Conservation (phyloP, 2,329 filamentous ascomycete species). For the Gaeumannomyces sp. region DNA sequence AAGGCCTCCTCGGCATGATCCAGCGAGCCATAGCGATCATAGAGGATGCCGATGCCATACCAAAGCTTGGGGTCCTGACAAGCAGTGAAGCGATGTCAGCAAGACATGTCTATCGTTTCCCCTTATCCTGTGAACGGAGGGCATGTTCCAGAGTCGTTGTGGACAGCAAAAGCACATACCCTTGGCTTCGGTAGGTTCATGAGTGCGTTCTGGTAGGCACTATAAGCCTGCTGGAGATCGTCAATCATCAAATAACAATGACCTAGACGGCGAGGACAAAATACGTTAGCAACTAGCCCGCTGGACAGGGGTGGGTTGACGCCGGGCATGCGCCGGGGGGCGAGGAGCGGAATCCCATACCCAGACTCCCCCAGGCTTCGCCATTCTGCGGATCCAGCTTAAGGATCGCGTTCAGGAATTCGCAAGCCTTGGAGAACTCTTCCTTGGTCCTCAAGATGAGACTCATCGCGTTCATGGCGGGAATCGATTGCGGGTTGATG, state of each 20-base stretch:
- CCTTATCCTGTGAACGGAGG: not conserved
- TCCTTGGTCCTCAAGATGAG: conserved; percentile 87
- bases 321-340: not conserved
- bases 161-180: conserved; percentile 42
- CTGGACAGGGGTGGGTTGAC: not conserved
- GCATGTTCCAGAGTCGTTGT: not conserved
- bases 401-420: conserved; percentile 84
- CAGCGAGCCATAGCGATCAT: conserved; percentile 91
- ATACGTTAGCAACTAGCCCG: conserved; percentile 20
- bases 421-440: conserved; percentile 87
- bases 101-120: not conserved
- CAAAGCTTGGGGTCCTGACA: conserved; percentile 86
- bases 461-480: conserved; percentile 91
- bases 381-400: conserved; percentile 86
- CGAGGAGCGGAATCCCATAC: conserved; percentile 36
- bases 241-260: conserved; percentile 99
- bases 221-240: conserved; percentile 92
- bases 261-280: conserved; percentile 42
- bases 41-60: conserved; percentile 98
- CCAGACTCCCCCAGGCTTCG: conserved; percentile 93
- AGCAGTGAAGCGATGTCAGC: not conserved
- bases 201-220: conserved; percentile 90
- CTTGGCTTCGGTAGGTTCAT: conserved; percentile 92
- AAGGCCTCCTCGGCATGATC: conserved; percentile 98
- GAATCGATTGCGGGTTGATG: conserved; percentile 82